Evolutionary conservation across 1,139 yeast genomes (phyloP).

Genomic region (Taphrina sp.): DNA sequence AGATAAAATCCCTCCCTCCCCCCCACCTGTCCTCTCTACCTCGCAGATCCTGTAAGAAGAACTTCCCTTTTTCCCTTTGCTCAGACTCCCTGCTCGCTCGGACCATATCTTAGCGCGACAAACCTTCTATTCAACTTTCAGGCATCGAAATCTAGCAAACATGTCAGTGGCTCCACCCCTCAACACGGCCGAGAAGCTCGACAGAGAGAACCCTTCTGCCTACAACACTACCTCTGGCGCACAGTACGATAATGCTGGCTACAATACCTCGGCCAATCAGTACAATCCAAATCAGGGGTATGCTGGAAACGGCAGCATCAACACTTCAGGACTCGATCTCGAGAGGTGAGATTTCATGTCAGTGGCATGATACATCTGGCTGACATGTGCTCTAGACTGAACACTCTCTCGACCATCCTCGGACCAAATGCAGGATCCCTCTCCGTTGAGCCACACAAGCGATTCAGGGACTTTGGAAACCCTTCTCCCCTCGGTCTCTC

Average conservation of each 20-base stretch:
- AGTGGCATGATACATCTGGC: not conserved
- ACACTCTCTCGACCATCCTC: constrained; percentile 30
- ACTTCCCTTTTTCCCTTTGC: no score
- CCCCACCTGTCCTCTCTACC: no score
- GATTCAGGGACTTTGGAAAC: constrained; percentile 75
- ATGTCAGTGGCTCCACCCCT: constrained; percentile 14
- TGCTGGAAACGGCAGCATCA: constrained; percentile 17
- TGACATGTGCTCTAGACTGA: not conserved
- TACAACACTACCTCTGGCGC: constrained; percentile 7
- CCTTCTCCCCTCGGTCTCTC: constrained; percentile 85
- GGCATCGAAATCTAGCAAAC: no score
- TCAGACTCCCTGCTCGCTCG: no score
- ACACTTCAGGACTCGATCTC: constrained; percentile 22
- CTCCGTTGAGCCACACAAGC: constrained; percentile 46
- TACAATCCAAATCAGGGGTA: constrained; percentile 27
- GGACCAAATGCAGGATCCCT: constrained; percentile 33
- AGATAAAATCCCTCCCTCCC: no score
- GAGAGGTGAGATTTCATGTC: no score
- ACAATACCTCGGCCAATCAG: constrained; percentile 25
- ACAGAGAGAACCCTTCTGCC: constrained; percentile 1
- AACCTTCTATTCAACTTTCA: no score
- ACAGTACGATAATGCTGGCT: no score
- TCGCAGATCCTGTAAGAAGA: no score
- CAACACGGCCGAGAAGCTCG: constrained; percentile 15
- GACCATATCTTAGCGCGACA: no score